phyloP scores from a whole-genome alignment of 768 basidiomycete species.

The Pisolithus orientalis region DNA sequence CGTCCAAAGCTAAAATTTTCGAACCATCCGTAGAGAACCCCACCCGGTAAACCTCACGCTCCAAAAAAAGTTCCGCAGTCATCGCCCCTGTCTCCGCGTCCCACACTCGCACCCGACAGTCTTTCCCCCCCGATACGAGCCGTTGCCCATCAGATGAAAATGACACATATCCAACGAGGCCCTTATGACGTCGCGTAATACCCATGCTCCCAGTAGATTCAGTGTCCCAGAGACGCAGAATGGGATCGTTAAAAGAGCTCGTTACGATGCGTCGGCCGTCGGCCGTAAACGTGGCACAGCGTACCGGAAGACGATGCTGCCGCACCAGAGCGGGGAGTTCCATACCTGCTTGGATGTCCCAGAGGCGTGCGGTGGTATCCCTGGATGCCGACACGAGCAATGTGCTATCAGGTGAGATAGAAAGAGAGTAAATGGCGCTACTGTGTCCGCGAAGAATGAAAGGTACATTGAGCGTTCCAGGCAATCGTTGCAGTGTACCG shows the following conservation, averaged over 20 bases:
- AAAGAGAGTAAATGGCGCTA: conserved; percentile 21
- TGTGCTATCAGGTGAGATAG: conserved; percentile 25
- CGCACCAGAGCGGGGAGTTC: conserved; percentile 23
- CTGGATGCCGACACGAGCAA: conserved; percentile 26
- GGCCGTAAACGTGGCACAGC: conserved; percentile 21
- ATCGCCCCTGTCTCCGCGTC: conserved; percentile 15
- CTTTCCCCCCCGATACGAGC: conserved; percentile 25
- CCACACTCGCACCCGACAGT: conserved; percentile 27
- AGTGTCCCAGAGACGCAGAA: conserved; percentile 27
- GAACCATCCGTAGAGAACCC: conserved; percentile 16
- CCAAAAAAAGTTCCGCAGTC: conserved; percentile 14
- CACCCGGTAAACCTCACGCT: conserved; percentile 13
- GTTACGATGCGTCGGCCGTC: conserved; percentile 25
- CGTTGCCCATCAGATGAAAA: conserved; percentile 24
- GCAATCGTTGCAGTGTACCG: conserved; percentile 9
- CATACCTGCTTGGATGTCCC: conserved; percentile 14
- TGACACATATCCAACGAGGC: conserved; percentile 18
- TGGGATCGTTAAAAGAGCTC: conserved; percentile 15
- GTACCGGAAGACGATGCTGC: conserved; percentile 20
- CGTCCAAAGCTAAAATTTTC: conserved; percentile 21
- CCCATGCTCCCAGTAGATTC: conserved; percentile 24
- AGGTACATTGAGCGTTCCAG: conserved; percentile 2
- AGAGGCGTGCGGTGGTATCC: conserved; percentile 26
- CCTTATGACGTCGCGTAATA: conserved; percentile 18
- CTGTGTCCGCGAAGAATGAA: conserved; percentile 15